Percentiles rank a stretch among this genome's conserved stretches.
Conservation (phyloP, 495 filamentous ascomycete species). For the Aspergillus cristatus region DNA sequence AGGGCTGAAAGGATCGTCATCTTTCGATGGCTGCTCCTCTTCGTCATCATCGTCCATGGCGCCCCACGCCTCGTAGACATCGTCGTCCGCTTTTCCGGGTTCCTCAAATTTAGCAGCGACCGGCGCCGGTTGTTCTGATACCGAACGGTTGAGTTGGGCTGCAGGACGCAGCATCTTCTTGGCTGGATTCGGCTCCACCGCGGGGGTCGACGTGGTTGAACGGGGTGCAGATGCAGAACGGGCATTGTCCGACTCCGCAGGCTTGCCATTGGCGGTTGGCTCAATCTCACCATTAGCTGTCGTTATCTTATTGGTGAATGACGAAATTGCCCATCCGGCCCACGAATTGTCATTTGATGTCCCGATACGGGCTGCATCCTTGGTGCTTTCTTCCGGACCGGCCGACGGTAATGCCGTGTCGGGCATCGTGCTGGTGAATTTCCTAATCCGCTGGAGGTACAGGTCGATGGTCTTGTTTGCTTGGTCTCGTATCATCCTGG, state of each 20-base stretch:
- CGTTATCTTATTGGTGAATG: conserved; percentile 91
- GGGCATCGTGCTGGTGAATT: conserved; percentile 66
- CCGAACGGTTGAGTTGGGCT: conserved; percentile 32
- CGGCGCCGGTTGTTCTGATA: conserved; percentile 31
- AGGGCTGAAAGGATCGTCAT: conserved; percentile 40
- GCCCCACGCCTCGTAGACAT: conserved; percentile 59
- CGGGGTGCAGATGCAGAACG: conserved; percentile 41
- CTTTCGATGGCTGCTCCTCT: conserved; percentile 33
- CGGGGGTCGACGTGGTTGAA: conserved; percentile 39
- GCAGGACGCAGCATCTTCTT: conserved; percentile 28
- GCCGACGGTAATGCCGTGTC: conserved; percentile 59
- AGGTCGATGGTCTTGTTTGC: conserved; percentile 82
- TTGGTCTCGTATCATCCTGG: conserved; percentile 78
- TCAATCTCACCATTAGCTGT: conserved; percentile 79
- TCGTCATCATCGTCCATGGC: conserved; percentile 58
- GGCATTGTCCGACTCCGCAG: conserved; percentile 19
- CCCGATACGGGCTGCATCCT: conserved; percentile 55
- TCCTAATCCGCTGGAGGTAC: conserved; percentile 78
- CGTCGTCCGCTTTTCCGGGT: conserved; percentile 22
- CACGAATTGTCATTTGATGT: conserved; percentile 68
- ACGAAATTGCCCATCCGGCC: conserved; percentile 97
- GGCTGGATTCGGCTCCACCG: conserved; percentile 32
- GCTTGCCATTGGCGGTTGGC: conserved; percentile 26
- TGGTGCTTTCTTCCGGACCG: conserved; percentile 21
- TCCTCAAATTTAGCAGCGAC: too few species aligned